Evolutionary conservation across 2,329 filamentous ascomycete species (phyloP).

Genomic region (Ophiostoma fasciatum): DNA sequence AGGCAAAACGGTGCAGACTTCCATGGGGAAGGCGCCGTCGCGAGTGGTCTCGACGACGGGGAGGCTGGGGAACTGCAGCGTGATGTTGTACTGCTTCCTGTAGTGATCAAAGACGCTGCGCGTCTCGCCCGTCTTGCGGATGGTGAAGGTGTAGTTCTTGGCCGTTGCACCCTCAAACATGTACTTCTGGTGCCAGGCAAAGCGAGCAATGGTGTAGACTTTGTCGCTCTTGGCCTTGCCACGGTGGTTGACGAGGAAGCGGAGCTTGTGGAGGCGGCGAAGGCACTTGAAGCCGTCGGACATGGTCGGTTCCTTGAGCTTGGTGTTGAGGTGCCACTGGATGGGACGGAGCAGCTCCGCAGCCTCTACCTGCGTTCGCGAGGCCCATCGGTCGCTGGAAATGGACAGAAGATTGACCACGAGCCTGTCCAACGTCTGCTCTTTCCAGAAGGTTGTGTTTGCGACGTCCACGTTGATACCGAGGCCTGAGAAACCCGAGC

Average conservation of each 20-base stretch:
- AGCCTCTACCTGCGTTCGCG: slow-evolving; percentile 15
- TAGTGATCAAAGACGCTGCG: slow-evolving; percentile 41
- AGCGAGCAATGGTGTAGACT: slow-evolving; percentile 35
- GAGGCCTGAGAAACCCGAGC: slow-evolving; percentile 40
- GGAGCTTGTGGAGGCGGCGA: slow-evolving; percentile 37
- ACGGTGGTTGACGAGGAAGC: slow-evolving; percentile 41
- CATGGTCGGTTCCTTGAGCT: slow-evolving; percentile 16
- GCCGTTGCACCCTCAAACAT: slow-evolving; percentile 32
- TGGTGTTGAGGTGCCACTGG: slow-evolving; percentile 8
- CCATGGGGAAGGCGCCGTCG: slow-evolving; percentile 44
- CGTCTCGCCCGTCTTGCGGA: slow-evolving; percentile 29
- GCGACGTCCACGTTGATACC: slow-evolving; percentile 83
- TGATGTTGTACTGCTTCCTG: slow-evolving; percentile 34
- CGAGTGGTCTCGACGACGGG: slow-evolving; percentile 44
- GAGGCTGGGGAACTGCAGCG: slow-evolving; percentile 30
- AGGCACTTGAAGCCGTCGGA: slow-evolving; percentile 41
- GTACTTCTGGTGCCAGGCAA: slow-evolving; percentile 31
- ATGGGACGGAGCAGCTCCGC: slow-evolving; percentile 22
- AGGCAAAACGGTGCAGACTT: slow-evolving; percentile 35
- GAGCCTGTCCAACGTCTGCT: slow-evolving; percentile 24
- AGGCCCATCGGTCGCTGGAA: slow-evolving; percentile 13
- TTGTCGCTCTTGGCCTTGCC: slow-evolving; percentile 30
- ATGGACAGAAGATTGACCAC: slow-evolving; percentile 16
- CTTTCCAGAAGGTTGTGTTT: slow-evolving; percentile 76
- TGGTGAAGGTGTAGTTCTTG: slow-evolving; percentile 40